A percentile compares a stretch with the other conserved stretches of the same genome.
Conservation (phyloP, 805 yeast genomes). For the Saccharomycopsis sp. region DNA sequence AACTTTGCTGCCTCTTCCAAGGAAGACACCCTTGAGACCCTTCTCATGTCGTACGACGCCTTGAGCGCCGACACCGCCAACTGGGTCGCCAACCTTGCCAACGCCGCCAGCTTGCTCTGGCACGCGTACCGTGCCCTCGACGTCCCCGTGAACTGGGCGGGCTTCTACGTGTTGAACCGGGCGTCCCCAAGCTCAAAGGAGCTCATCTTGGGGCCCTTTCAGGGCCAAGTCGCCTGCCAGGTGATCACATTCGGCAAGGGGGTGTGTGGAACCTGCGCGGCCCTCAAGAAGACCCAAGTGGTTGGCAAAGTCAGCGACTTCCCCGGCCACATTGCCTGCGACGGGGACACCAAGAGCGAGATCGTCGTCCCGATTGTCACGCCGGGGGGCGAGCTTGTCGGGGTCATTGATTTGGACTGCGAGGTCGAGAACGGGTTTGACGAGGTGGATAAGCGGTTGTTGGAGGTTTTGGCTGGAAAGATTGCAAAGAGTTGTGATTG, state of each 20-base stretch:
- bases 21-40: background rate
- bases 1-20: background rate
- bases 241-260: slow-evolving; percentile 69
- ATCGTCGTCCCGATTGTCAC: slow-evolving; percentile 76
- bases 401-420: slow-evolving; percentile 87
- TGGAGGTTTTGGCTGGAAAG: slow-evolving; percentile 49
- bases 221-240: slow-evolving; percentile 96
- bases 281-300: slow-evolving; percentile 48
- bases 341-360: slow-evolving; percentile 88
- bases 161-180: slow-evolving; percentile 59
- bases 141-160: slow-evolving; percentile 78
- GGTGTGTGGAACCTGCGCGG: slow-evolving; percentile 86
- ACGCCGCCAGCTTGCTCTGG: slow-evolving; percentile 83
- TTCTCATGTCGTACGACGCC: slow-evolving; percentile 45
- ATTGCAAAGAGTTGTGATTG: slow-evolving; percentile 50
- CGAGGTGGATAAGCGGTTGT: slow-evolving; percentile 44
- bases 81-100: slow-evolving; percentile 87
- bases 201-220: slow-evolving; percentile 83
- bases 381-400: slow-evolving; percentile 39
- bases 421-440: slow-evolving; percentile 56
- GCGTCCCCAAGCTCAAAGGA: slow-evolving; percentile 27
- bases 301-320: slow-evolving; percentile 69
- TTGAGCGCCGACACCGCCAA: slow-evolving; percentile 53
- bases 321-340: slow-evolving; percentile 96
- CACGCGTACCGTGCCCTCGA: slow-evolving; percentile 64